Conservation (phyloP, 2,329 filamentous ascomycete genomes). For the Parascedosporium putredinis region DNA sequence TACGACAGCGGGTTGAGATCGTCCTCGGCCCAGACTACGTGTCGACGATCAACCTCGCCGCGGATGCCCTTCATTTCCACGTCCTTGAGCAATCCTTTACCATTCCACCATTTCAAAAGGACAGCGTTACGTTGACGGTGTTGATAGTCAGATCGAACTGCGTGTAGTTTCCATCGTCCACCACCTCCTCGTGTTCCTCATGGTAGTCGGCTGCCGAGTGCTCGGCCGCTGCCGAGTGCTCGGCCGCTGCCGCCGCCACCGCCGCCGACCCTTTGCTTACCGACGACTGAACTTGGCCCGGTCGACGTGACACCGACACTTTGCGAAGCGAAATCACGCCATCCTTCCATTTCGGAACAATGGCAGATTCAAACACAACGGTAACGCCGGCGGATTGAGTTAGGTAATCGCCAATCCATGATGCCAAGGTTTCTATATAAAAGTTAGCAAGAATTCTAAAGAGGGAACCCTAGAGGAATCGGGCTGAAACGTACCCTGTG, state of each 20-base stretch:
- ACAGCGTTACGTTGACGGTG: constrained; percentile 90
- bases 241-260: constrained; percentile 70
- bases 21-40: constrained; percentile 55
- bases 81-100: constrained; percentile 80
- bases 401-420: constrained; percentile 90
- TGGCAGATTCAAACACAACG: constrained; percentile 93
- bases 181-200: constrained; percentile 28
- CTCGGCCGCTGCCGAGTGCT: constrained; percentile 60
- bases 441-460: constrained; percentile 17
- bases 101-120: constrained; percentile 99
- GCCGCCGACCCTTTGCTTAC: constrained; percentile 88
- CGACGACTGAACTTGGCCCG: constrained; percentile 68
- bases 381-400: constrained; percentile 88
- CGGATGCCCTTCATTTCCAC: constrained; percentile 91
- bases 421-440: constrained; percentile 68
- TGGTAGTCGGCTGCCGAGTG: constrained; percentile 48
- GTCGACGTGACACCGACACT: constrained; percentile 86
- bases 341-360: constrained; percentile 90
- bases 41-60: constrained; percentile 83
- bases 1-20: constrained; percentile 68
- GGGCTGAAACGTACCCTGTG: constrained; percentile 69
- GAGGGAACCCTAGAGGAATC: too few relatives aligned
- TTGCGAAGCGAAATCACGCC: constrained; percentile 95
- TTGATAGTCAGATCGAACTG: constrained; percentile 95
- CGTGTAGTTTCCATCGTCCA: constrained; percentile 92